Base-by-base conservation (phyloP, 768 basidiomycete species). In the Phallus indusiatus region DNA sequence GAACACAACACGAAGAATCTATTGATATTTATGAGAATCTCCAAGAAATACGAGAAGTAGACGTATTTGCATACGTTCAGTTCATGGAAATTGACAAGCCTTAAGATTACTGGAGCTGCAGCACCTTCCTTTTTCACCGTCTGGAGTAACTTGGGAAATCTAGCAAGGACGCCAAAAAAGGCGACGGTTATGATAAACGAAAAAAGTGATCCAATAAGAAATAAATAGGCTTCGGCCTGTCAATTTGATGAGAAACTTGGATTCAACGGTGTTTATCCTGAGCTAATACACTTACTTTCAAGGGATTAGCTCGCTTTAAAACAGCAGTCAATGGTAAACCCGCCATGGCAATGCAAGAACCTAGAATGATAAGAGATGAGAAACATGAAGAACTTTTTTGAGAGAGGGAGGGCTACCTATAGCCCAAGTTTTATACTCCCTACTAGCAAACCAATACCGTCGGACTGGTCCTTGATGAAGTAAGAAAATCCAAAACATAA, bases 401-500 rank as follows among this genome's bases (percentile, higher is more conserved):
- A 46, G 0, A 42, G 50, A 52, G 17, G 24, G 18, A 14, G 1
- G 56, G 4, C 33, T 17, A 71, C 88, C 84, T 49, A 81, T 67
- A 58, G 77, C 82, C 90, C 90, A 92, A 17, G 80, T 67, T 48
- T 77, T 77, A 68, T 84, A 91, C 69, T 92, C 88, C 80, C 82
- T 83, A 67, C 88, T 88, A 21, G 80, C 73, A 69, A 91, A 91
- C 90, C 90, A 92, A 34, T 81, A 75, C 3, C 83, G 80, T 66
- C 83, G 81, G 48, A 75, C 72, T 0, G 85, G 85, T 3, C 85
- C 85, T 71, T 90, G 89, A 62, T 89, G 81, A 33, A 90, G 77
- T 20, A 92, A 78, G 69, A 91, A 92, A 28, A 91, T 66, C 90
- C 90, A 92, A 66, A 90, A 91, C 0, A 83, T 75, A 14, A 91